These are phyloP conservation scores for Toxoplasma gondii DNA, from an alignment of 169 alveolate genomes.

Conservation along the genomic window DNA sequence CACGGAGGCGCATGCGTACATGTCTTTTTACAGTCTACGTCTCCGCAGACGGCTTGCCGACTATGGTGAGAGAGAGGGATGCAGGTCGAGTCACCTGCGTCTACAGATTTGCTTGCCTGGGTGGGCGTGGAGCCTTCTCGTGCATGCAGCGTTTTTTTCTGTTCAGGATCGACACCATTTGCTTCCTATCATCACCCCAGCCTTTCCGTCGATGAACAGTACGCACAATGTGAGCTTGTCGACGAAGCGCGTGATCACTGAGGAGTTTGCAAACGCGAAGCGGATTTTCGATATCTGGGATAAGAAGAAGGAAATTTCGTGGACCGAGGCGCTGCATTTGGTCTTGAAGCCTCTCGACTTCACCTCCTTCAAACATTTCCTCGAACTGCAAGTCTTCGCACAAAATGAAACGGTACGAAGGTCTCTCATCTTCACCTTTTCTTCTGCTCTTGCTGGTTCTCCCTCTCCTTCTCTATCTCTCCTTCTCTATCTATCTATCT, in stretches of 20 bases:
- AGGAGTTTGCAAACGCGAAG: slow-evolving; percentile 89
- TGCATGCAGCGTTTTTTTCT: background rate
- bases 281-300: slow-evolving; percentile 71
- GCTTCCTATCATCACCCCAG: slow-evolving; percentile 98
- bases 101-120: too few relatives aligned
- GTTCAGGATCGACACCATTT: slow-evolving; percentile 87
- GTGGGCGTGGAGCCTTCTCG: background rate
- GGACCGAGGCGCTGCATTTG: slow-evolving; percentile 50
- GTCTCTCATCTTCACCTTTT: background rate
- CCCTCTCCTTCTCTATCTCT: background rate
- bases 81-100: too few relatives aligned
- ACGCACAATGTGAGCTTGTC: slow-evolving; percentile 91
- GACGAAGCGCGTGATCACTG: slow-evolving; percentile 92
- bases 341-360: slow-evolving; percentile 45
- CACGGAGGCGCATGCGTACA: too few relatives aligned
- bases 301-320: slow-evolving; percentile 22
- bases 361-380: slow-evolving; percentile 33
- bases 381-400: slow-evolving; percentile 56
- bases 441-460: background rate
- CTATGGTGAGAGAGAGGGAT: too few relatives aligned
- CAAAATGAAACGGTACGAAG: slow-evolving; percentile 47
- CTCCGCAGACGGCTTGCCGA: too few relatives aligned
- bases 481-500: background rate
- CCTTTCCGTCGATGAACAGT: slow-evolving; percentile 98
- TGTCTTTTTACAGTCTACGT: too few relatives aligned